These are phyloP conservation scores for Apophysomyces trapeziformis DNA, from an alignment of 371 early-diverging fungal species.

Conservation along the genomic window DNA sequence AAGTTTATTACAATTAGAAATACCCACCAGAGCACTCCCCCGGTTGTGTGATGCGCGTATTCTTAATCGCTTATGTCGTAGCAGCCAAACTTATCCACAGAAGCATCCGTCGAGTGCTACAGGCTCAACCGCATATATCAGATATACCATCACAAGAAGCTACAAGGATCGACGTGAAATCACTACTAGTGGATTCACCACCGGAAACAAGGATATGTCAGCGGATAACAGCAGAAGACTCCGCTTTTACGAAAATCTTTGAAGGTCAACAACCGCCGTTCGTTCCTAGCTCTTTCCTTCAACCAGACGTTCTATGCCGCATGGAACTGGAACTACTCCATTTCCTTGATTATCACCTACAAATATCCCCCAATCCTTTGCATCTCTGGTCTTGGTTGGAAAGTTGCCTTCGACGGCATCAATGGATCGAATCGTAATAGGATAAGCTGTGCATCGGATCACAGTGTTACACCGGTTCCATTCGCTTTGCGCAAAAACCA, in stretches of 20 bases:
- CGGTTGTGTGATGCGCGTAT: constrained; percentile 13
- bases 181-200: not conserved
- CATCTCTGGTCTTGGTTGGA: constrained; percentile 8
- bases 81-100: constrained; percentile 15
- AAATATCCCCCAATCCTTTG: constrained; percentile 2
- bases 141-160: not conserved
- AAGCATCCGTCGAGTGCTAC: constrained; percentile 9
- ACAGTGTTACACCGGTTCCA: not conserved
- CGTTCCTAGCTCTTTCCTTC: not conserved
- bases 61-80: constrained; percentile 15
- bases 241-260: not conserved
- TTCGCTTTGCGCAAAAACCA: too few species aligned
- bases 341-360: constrained; percentile 18
- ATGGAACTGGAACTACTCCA: constrained; percentile 22
- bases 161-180: not conserved
- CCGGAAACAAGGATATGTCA: constrained; percentile 10
- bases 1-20: not conserved
- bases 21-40: not conserved
- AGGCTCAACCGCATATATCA: constrained; percentile 2
- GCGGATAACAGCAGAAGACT: not conserved
- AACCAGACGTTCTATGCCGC: not conserved
- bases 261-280: constrained; percentile 1
- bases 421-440: not conserved
- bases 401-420: not conserved
- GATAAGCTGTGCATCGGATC: not conserved